Evolutionary conservation across 805 yeast genomes (phyloP).

Genomic region (Yarrowia phangngaensis): DNA sequence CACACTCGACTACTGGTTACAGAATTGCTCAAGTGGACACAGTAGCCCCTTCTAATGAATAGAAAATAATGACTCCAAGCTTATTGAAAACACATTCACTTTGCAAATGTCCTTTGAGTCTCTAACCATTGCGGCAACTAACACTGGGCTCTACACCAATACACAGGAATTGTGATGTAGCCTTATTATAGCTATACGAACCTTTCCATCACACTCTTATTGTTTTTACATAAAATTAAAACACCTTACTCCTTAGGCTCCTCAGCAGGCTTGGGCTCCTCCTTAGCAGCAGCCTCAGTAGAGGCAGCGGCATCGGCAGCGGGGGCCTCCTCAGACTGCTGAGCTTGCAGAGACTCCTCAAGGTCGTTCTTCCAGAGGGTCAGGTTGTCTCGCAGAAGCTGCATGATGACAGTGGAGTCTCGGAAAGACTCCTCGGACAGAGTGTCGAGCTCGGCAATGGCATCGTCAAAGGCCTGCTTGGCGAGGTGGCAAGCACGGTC

Average conservation of each 20-base stretch:
- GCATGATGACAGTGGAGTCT: constrained; percentile 98
- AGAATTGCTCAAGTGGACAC: no score
- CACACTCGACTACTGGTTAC: no score
- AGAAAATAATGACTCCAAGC: no score
- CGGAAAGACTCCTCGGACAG: constrained; percentile 97
- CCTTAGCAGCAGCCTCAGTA: constrained; percentile 34
- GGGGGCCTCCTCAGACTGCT: constrained; percentile 30
- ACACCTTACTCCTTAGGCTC: constrained; percentile 26
- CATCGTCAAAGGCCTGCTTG: constrained; percentile 98
- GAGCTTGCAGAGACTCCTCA: constrained; percentile 34
- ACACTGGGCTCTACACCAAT: no score
- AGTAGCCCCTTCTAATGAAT: no score
- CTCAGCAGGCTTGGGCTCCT: constrained; percentile 32
- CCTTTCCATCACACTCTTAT: constrained; percentile 25
- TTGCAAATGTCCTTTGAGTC: no score
- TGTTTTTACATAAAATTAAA: constrained; percentile 27
- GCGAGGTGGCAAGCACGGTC: constrained; percentile 99
- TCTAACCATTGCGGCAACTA: no score
- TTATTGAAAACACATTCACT: no score
- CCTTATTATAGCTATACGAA: constrained; percentile 25
- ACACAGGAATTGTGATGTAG: constrained; percentile 8
- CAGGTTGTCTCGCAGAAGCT: constrained; percentile 95
- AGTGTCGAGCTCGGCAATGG: constrained; percentile 97
- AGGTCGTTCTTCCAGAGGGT: constrained; percentile 69
- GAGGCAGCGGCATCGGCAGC: constrained; percentile 30